Base-by-base conservation (phyloP, 169 alveolate species). In the Babesia divergens region DNA sequence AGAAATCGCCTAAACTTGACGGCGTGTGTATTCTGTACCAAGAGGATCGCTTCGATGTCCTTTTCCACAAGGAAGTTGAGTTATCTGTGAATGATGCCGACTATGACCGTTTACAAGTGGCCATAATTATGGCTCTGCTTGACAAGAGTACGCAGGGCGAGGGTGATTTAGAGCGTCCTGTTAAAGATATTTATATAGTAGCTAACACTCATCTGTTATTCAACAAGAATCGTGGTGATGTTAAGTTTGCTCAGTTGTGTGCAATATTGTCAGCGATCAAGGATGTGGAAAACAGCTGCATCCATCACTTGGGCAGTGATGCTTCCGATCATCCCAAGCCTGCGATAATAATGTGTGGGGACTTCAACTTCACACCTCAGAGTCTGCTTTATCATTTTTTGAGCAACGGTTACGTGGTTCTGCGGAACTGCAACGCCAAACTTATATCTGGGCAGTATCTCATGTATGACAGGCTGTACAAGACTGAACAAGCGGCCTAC, bases 301-400 rank as follows among this genome's bases (percentile, higher is more conserved):
- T 72, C 20, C 62, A 71, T 38, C 28, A 68, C 34, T 26, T 80
- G 11, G 71, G 42, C 37, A 49, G 31, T 20, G 42, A 29, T 16
- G 54, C 71, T 11, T 24, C 8, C 11, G 34, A 35, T 16, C 38
- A 13, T 49, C 54, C 67, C 0, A 65, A 32, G 66, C 93, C 93
- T 13, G 65, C 72, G 49, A 70, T 83, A 7, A 60, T 88, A 51
- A 67, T 88, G 56, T 88, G 93, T 51, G 93, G 91, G 0, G 93
- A 88, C 75, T 67, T 83, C 50, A 88, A 88, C 76, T 65, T 84
- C 65, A 88, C 93, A 3, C 93, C 93, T 6, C 89, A 88, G 43
- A 83, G 91, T 44, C 44, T 88, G 42, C 47, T 88, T 31, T 88
- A 88, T 79, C 72, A 84, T 62, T 83, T 74, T 64, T 65, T 88